These are phyloP conservation scores for Stagonosporopsis cucurbitacearum DNA, from an alignment of 2,329 filamentous ascomycete species.

Conservation along the genomic window DNA sequence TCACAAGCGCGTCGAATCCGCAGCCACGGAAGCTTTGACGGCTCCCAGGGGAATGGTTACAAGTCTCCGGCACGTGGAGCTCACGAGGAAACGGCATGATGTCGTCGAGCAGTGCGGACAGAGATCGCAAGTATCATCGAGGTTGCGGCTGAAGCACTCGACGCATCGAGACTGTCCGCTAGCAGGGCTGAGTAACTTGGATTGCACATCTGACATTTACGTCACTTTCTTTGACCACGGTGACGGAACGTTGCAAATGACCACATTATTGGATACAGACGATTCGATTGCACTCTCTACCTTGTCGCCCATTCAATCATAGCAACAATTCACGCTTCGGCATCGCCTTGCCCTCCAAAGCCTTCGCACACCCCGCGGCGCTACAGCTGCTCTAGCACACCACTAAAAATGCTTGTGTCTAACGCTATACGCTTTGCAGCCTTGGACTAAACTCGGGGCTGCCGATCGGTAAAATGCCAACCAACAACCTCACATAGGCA, in stretches of 20 bases:
- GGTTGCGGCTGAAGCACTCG: conserved; percentile 11
- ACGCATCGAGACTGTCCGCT: conserved; percentile 9
- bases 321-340: background rate
- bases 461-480: conserved; percentile 18
- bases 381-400: background rate
- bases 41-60: conserved; percentile 8
- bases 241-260: background rate
- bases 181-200: conserved; percentile 1
- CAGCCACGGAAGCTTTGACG: conserved; percentile 1
- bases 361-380: conserved; percentile 17
- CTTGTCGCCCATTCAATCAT: background rate
- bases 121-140: conserved; percentile 1
- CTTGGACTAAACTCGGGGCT: conserved; percentile 1
- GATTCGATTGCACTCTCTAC: background rate
- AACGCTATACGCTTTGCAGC: background rate
- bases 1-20: conserved; percentile 13
- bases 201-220: background rate
- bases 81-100: conserved; percentile 9
- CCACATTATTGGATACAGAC: background rate
- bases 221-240: background rate
- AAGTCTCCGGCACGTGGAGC: conserved; percentile 6
- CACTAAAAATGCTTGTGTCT: conserved; percentile 3
- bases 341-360: conserved; percentile 15
- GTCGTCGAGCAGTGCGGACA: conserved; percentile 1
- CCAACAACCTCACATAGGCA: conserved; percentile 4